phyloP scores from a whole-genome alignment of 306 rosid species.

The Mucuna pruriens region DNA sequence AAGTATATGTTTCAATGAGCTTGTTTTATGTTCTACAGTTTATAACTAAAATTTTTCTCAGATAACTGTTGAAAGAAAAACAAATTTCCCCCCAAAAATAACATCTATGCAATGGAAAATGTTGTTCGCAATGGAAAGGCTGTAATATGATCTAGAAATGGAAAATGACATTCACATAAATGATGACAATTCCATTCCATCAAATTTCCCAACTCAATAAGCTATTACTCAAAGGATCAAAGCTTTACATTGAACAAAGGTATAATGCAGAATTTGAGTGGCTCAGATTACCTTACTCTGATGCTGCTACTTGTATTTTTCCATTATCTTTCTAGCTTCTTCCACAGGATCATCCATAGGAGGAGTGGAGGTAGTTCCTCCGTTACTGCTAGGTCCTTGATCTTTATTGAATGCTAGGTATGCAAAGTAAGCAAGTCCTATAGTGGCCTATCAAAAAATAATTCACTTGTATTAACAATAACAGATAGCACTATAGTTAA shows the following conservation, averaged over 20 bases:
- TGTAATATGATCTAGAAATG: constrained; percentile 8
- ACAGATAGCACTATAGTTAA: not conserved
- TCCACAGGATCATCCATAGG: constrained; percentile 77
- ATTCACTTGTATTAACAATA: constrained; percentile 24
- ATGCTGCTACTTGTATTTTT: constrained; percentile 76
- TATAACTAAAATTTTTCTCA: not conserved
- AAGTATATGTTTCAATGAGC: not conserved
- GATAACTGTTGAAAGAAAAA: not conserved
- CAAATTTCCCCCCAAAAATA: not conserved
- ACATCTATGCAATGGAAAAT: constrained; percentile 17
- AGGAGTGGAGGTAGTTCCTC: constrained; percentile 45
- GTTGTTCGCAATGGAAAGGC: constrained; percentile 22
- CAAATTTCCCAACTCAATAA: constrained; percentile 13
- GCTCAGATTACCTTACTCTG: constrained; percentile 39
- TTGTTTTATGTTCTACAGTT: not conserved
- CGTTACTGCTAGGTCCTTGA: constrained; percentile 57
- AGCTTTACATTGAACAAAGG: constrained; percentile 34
- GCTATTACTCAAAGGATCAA: not conserved
- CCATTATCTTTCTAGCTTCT: constrained; percentile 94
- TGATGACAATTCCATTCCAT: constrained; percentile 2
- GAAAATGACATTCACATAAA: constrained; percentile 1
- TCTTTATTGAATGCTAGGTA: constrained; percentile 88
- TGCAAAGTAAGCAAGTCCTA: constrained; percentile 83
- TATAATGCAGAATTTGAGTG: constrained; percentile 34
- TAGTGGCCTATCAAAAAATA: constrained; percentile 66